Percentiles rank a stretch among this genome's conserved stretches.
Conservation (phyloP, 2,329 filamentous ascomycete species). For the Hymenotorrendiella dingleyae region DNA sequence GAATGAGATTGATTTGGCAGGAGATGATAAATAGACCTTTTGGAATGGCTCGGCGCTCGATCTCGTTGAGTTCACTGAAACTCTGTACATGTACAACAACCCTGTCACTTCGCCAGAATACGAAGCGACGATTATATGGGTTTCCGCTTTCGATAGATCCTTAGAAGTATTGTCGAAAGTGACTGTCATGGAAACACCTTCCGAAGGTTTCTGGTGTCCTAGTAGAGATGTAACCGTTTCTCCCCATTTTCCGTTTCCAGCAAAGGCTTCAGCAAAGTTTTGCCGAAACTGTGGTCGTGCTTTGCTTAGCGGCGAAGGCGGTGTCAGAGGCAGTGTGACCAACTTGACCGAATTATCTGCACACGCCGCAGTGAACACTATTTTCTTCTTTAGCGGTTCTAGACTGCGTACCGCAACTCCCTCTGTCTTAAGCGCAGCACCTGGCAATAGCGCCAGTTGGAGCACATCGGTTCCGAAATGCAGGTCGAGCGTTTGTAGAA, state of each 20-base stretch:
- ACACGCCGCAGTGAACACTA: slow-evolving; percentile 57
- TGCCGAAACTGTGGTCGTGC: slow-evolving; percentile 45
- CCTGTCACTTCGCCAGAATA: slow-evolving; percentile 55
- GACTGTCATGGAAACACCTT: slow-evolving; percentile 51
- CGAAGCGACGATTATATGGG: slow-evolving; percentile 52
- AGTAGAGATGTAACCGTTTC: slow-evolving; percentile 49
- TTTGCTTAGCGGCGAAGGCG: slow-evolving; percentile 56
- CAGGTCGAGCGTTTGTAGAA: slow-evolving; percentile 57
- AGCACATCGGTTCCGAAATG: slow-evolving; percentile 49
- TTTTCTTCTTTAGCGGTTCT: slow-evolving; percentile 46
- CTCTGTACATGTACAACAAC: slow-evolving; percentile 52
- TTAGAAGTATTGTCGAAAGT: slow-evolving; percentile 29
- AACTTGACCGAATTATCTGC: slow-evolving; percentile 51
- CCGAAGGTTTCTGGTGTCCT: slow-evolving; percentile 47
- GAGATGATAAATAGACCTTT: slow-evolving; percentile 50
- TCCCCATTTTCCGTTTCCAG: slow-evolving; percentile 58
- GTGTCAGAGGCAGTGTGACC: slow-evolving; percentile 54
- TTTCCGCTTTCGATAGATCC: slow-evolving; percentile 24
- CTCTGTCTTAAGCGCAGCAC: slow-evolving; percentile 43
- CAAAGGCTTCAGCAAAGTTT: slow-evolving; percentile 46
- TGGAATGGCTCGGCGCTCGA: slow-evolving; percentile 47
- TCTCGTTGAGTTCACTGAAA: slow-evolving; percentile 36
- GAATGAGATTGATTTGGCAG: slow-evolving; percentile 52
- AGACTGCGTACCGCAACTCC: slow-evolving; percentile 40
- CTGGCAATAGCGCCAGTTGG: slow-evolving; percentile 50